Evolutionary conservation across 2,329 filamentous ascomycete species (phyloP).

Genomic region (Cordyceps tenuipes): DNA sequence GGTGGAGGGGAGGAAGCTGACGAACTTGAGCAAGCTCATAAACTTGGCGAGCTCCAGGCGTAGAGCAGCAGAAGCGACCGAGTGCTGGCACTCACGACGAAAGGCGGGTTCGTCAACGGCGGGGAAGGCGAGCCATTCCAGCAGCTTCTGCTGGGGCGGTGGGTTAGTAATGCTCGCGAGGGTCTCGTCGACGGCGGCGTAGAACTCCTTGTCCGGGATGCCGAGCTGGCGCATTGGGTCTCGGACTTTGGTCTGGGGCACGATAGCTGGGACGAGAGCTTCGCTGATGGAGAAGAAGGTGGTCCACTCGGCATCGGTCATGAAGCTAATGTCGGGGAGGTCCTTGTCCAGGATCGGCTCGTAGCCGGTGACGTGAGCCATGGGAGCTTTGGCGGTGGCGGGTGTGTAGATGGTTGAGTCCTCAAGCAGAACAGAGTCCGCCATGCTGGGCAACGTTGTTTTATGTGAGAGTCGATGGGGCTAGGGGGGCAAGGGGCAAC

Average conservation of each 20-base stretch:
- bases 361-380: constrained; percentile 2
- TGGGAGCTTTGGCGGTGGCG: not conserved
- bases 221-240: constrained; percentile 35
- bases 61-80: constrained; percentile 29
- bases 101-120: constrained; percentile 46
- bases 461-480: not conserved
- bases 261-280: constrained; percentile 53
- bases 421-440: constrained; percentile 4
- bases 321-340: constrained; percentile 26
- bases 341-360: constrained; percentile 1
- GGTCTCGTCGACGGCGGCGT: constrained; percentile 33
- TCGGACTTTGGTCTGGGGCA: constrained; percentile 28
- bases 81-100: constrained; percentile 37
- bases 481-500: not conserved
- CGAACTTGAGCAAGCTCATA: constrained; percentile 37
- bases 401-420: constrained; percentile 2
- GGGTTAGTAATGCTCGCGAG: constrained; percentile 28
- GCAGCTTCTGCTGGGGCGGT: constrained; percentile 36
- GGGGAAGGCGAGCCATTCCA: constrained; percentile 44
- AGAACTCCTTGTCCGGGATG: constrained; percentile 43
- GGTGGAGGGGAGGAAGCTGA: constrained; percentile 7
- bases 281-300: constrained; percentile 47
- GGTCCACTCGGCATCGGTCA: constrained; percentile 43
- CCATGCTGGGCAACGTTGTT: not conserved
- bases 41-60: constrained; percentile 31